Base-by-base conservation (phyloP, 352 stramenopile genomes). In the Thalassiosira oceanica region DNA sequence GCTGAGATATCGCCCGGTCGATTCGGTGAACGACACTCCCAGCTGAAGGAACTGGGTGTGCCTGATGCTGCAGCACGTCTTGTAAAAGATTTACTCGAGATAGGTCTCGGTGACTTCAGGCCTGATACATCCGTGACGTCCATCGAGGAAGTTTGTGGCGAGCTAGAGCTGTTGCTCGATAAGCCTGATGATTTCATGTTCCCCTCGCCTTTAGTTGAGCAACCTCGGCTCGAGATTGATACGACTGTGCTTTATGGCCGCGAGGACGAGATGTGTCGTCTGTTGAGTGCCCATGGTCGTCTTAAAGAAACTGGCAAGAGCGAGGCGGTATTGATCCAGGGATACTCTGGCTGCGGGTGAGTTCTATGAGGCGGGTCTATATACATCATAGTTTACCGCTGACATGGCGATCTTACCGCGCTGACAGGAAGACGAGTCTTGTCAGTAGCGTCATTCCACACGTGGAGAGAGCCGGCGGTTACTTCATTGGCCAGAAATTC, bases 171-270 rank as follows among this genome's bases (percentile, higher is more conserved):
- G n/a, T n/a, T n/a, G n/a, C n/a, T n/a, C n/a, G n/a, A n/a, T n/a
- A n/a, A n/a, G n/a, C n/a, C n/a, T n/a, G n/a, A n/a, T n/a, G n/a
- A n/a, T n/a, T n/a, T n/a, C n/a, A n/a, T n/a, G n/a, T n/a, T n/a
- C n/a, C n/a, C n/a, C n/a, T n/a, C n/a, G n/a, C n/a, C n/a, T n/a
- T n/a, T n/a, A n/a, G n/a, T n/a, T n/a, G n/a, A n/a, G n/a, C n/a
- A n/a, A n/a, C n/a, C n/a, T n/a, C n/a, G n/a, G n/a, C 20, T 65
- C 16, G 10, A 51, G 3, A 15, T 61, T 16, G 31, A 33, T 23
- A 18, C 57, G 13, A 20, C 31, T 13, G 70, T 61, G 33, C 33
- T 78, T 28, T 78, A 78, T 43, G 67, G 67, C 1, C 46, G 67
- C 10, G 45, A 60, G 18, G 33, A 53, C 13, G 67, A 78, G 39